Base-by-base conservation (phyloP, 2,329 filamentous ascomycete species). In the Lasiodiplodia theobromae region DNA sequence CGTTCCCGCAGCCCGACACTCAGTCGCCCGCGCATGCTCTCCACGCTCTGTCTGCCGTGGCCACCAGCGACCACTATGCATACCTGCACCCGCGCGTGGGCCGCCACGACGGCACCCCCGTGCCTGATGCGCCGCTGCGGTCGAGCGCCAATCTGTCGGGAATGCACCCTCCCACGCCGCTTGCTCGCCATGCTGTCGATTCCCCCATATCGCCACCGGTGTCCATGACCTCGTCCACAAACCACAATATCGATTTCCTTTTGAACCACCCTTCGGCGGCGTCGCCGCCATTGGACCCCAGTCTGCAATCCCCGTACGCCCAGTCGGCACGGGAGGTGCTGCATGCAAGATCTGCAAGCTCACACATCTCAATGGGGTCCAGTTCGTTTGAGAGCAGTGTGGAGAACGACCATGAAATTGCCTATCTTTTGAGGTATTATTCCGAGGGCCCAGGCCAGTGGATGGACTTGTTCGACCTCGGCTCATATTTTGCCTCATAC, bases 341-440 rank as follows among this genome's bases (percentile, higher is more conserved):
- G 12, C 51, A 65, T 40, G 60, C 38, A 10, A 57, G 67, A 37
- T 53, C 67, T 44, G 52, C 58, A 28, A 68, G 67, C 51, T 68
- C 67, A 31, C 67, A 53, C 21, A 57, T 65, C 7, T 68, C 67
- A 52, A 65, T 65, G 57, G 60, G 51, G 6, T 68, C 67, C 11
- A 57, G 52, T 21, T 52, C 44, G 52, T 64, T 65, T 52, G 67
- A 68, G 25, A 37, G 25, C 18, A 38, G 73, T 10, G 72, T 70
- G 4, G 75, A 77, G 40, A 73, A 75, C 63, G 86, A 88, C 64
- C 85, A 87, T 70, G 87, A 89, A 72, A 82, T 86, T 68, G 84
- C 86, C n/a, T 89, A 86, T 72, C 80, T 89, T 1, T 78, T 89
- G 62, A 80, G 87, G 31, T 86, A 88, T 75, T 89, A 88, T 73